Base-by-base conservation (phyloP, 2,329 filamentous ascomycete genomes). In the Chlorencoelia australis region DNA sequence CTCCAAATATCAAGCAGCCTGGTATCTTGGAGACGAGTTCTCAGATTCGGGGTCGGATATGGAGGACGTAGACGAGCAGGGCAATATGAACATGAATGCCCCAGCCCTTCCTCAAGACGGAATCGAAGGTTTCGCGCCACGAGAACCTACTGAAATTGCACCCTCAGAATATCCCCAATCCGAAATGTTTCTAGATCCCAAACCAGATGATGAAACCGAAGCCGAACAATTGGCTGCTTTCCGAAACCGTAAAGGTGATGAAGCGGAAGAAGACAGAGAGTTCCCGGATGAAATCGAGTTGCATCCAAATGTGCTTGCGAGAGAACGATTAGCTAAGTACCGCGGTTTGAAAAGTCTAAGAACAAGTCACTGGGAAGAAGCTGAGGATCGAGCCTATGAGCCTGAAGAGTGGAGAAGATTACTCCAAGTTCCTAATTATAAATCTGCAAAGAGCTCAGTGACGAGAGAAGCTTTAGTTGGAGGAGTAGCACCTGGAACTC, bases 241-340 rank as follows among this genome's bases (percentile, higher is more conserved):
- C 61, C 78, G 91, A 25, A 70, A 75, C 34, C 77, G 78, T 45
- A 85, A 87, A 53, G 76, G 78, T 34, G 77, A 78, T 16, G 89
- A 95, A 49, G 85, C 78, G 4, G 75, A 88, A 33, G 88, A 96
- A 10, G 91, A 98, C 59, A 74, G 83, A 37, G 89, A 96, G 58
- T 98, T 96, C 59, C 91, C 91, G 0, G 91, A 98, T 48, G 91
- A 98, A 60, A 91, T 98, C 40, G 93, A 98, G 59, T 67, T 98
- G 35, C 85, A 84, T 47, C 91, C 93, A 0, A 74, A 89, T 35
- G 85, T 93, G 3, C 69, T 85, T 29, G 91, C 91, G 1, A 69
- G 85, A 34, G 91, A 98, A 61, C 73, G 91, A 29, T 65, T 98
- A 36, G 75, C 82, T 7, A 75, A 84, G 41, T 98, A 95, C 62